Conservation (phyloP, 2,329 filamentous ascomycete species). For the Sporothrix protearum region DNA sequence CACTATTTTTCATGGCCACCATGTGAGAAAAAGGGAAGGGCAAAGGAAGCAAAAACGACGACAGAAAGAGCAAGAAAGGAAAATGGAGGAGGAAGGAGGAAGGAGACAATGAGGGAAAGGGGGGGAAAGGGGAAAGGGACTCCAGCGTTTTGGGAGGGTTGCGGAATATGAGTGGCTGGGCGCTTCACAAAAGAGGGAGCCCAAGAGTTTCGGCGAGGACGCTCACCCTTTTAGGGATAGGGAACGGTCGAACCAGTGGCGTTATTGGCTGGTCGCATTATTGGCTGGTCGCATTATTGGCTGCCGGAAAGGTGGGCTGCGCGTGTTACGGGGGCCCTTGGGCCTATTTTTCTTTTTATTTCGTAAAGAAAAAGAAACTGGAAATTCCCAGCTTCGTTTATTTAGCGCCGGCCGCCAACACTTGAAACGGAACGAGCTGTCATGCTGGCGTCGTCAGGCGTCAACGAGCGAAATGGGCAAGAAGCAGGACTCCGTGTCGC, state of each 20-base stretch:
- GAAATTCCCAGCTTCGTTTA: conserved; percentile 4
- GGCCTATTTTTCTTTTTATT: background rate
- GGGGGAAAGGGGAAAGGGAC: background rate
- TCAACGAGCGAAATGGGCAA: background rate
- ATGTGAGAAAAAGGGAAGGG: background rate
- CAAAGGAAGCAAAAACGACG: background rate
- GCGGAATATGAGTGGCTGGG: conserved; percentile 20
- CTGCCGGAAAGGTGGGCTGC: background rate
- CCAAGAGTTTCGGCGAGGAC: background rate
- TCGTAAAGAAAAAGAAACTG: background rate
- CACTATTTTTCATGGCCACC: background rate
- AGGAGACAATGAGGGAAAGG: background rate
- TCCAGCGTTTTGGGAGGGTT: conserved; percentile 12
- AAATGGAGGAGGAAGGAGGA: background rate
- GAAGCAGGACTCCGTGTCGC: background rate
- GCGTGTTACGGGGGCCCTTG: conserved; percentile 12
- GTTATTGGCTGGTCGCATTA: conserved; percentile 16
- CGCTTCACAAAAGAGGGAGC: background rate
- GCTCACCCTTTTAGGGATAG: background rate
- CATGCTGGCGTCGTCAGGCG: background rate
- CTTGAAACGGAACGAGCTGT: conserved; percentile 2
- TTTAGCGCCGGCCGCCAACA: background rate
- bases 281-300: conserved; percentile 20
- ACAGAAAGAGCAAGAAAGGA: background rate
- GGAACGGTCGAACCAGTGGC: conserved; percentile 14